Base-by-base conservation (phyloP, 2,329 filamentous ascomycete genomes). In the Talaromyces sp. region DNA sequence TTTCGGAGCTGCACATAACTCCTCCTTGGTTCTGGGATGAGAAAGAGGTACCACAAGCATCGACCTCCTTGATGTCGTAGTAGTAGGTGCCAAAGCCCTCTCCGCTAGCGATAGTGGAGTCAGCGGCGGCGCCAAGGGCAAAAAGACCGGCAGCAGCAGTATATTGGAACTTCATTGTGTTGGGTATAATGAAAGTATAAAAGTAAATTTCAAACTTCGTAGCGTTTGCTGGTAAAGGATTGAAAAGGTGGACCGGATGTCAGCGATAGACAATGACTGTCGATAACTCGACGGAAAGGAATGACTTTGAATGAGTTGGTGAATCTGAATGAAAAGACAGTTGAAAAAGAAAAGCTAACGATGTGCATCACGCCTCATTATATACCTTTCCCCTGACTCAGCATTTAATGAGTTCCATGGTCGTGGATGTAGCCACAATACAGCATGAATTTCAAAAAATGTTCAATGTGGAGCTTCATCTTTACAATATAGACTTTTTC, bases 1-100 rank as follows among this genome's bases (percentile, higher is more conserved):
- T 64, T 25, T 52, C 3, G 13, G 55, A 58, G 39, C 57, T 62
- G 56, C 64, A 65, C 59, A 58, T 58, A 27, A 65, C 57, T n/a
- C 51, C 53, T 25, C 64, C 64, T 33, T 55, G 22, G 51, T 65
- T 65, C 60, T 65, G 64, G 15, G 51, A 55, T 17, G 54, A 3
- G 28, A 65, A 65, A 11, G 54, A 22, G 33, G 64, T 64, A 42
- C 60, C 62, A 28, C 64, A 65, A n/a, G 55, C 58, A 17, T 61
- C 52, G 19, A 65, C 52, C 8, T 64, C 30, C 25, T 62, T 25
- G 25, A 65, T 42, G 25, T 65, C 64, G 22, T 65, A 65, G 57
- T 64, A 65, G 59, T 65, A 65, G 22, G 60, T 65, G 19, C 63
- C 61, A 27, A 65, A 65, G 9, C 64, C 64, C 15, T 60, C 62